These are phyloP conservation scores for Tricholoma bakamatsutake DNA, from an alignment of 768 basidiomycete genomes.

Conservation along the genomic window DNA sequence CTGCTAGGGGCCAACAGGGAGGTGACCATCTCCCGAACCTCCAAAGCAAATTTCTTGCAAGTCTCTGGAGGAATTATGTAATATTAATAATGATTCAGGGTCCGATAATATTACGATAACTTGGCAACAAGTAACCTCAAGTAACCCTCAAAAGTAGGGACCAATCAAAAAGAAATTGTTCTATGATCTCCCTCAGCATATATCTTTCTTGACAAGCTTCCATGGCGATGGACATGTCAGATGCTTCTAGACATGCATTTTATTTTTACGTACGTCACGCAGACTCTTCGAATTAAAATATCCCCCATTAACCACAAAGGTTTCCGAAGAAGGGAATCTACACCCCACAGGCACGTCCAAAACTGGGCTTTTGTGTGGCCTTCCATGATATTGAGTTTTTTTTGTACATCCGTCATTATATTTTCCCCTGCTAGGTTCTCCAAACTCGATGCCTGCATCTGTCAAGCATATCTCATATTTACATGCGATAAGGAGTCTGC, in stretches of 20 bases:
- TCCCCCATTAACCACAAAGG: neutral
- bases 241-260: neutral
- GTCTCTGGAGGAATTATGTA: neutral
- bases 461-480: neutral
- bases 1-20: conserved; percentile 32
- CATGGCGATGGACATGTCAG: neutral
- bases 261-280: neutral
- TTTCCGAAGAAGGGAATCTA: neutral
- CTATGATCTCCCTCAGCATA: neutral
- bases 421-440: neutral
- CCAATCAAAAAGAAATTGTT: no score
- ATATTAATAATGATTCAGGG: neutral
- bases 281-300: neutral
- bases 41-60: no score
- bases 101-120: neutral
- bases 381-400: neutral
- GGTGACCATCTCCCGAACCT: conserved; percentile 8
- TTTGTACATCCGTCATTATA: neutral
- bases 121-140: no score
- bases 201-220: neutral
- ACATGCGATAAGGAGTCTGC: neutral
- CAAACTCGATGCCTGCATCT: neutral
- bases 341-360: neutral
- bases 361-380: neutral
- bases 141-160: no score